A percentile compares a stretch with the other conserved stretches of the same genome.
Evolutionary conservation across 345 rosid species (phyloP).

Genomic region (Salix koriyanagi): DNA sequence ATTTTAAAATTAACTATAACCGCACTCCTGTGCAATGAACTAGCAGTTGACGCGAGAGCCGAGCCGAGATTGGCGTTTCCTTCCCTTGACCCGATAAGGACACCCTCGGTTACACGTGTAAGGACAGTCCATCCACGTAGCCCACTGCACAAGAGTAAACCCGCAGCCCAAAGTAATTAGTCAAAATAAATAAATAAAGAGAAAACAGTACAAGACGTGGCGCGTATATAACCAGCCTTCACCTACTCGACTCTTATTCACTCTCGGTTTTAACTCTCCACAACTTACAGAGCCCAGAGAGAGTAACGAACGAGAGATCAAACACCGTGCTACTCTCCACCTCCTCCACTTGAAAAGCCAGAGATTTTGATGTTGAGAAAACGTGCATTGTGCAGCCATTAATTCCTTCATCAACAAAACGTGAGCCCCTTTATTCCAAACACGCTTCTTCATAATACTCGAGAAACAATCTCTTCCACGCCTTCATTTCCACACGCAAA

Average conservation of each 20-base stretch:
- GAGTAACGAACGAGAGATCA: neutral
- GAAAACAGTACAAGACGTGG: neutral
- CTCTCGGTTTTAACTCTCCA: conserved; percentile 17
- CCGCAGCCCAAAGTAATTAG: neutral
- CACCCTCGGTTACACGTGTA: conserved; percentile 60
- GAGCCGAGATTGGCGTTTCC: conserved; percentile 57
- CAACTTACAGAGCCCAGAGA: conserved; percentile 11
- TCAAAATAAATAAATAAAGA: neutral
- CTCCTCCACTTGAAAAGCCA: conserved; percentile 4
- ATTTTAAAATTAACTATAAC: too few species aligned
- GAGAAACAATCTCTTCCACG: neutral
- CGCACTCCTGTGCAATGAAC: neutral
- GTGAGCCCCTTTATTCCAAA: conserved; percentile 14
- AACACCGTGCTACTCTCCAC: neutral
- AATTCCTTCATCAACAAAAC: conserved; percentile 35
- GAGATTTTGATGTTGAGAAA: conserved; percentile 1
- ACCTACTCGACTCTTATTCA: conserved; percentile 6
- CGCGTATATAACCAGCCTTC: conserved; percentile 16
- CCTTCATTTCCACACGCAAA: neutral
- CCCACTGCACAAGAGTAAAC: neutral
- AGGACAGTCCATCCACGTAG: conserved; percentile 33
- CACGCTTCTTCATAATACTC: neutral
- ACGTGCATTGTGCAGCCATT: conserved; percentile 16
- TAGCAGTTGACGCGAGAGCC: conserved; percentile 17
- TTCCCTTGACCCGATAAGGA: conserved; percentile 33